phyloP scores from a whole-genome alignment of 257 asterid genomes.

The Plantago ovata region DNA sequence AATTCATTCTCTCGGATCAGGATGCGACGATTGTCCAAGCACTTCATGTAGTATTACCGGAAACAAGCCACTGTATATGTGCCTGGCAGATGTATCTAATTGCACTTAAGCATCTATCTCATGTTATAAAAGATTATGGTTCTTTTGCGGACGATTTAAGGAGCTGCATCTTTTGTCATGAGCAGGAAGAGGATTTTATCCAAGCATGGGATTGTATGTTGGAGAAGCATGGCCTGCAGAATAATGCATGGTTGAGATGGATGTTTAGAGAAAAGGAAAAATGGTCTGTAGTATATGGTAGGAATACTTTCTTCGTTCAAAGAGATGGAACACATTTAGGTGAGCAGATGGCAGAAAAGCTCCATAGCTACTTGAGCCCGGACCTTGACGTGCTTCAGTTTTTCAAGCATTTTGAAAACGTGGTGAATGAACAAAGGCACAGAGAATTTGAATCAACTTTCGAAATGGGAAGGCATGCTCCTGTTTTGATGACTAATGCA shows the following conservation, averaged over 20 bases:
- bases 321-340: slow-evolving; percentile 41
- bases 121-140: slow-evolving; percentile 35
- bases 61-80: slow-evolving; percentile 50
- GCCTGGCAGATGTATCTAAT: slow-evolving; percentile 54
- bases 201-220: slow-evolving; percentile 49
- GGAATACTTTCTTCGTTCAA: slow-evolving; percentile 54
- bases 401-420: slow-evolving; percentile 41
- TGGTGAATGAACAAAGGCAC: slow-evolving; percentile 52
- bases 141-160: slow-evolving; percentile 39
- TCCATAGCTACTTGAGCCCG: slow-evolving; percentile 35
- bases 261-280: slow-evolving; percentile 61
- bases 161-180: slow-evolving; percentile 44
- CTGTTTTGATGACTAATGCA: slow-evolving; percentile 51
- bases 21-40: slow-evolving; percentile 59
- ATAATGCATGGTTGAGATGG: slow-evolving; percentile 62
- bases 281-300: slow-evolving; percentile 57
- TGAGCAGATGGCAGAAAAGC: slow-evolving; percentile 42
- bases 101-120: slow-evolving; percentile 51
- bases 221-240: slow-evolving; percentile 42
- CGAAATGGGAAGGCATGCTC: slow-evolving; percentile 45
- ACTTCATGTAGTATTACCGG: slow-evolving; percentile 51
- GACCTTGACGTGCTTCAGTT: slow-evolving; percentile 44
- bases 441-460: slow-evolving; percentile 40
- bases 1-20: slow-evolving; percentile 54
- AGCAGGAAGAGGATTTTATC: slow-evolving; percentile 53